Conservation (phyloP, 2,329 filamentous ascomycete genomes). For the Trichoderma brevicompactum region DNA sequence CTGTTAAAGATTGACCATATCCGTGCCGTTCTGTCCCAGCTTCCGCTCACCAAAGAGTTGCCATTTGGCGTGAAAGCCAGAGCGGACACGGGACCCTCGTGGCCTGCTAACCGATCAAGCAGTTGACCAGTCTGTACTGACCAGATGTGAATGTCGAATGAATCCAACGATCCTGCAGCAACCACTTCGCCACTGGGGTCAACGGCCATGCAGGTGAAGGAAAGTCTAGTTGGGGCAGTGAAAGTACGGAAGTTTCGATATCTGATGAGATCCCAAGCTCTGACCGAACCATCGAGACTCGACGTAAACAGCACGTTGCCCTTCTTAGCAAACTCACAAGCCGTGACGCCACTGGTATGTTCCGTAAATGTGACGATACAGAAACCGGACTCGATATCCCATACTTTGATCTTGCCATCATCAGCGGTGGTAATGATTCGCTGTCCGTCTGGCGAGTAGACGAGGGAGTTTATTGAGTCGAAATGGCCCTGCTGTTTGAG, state of each 20-base stretch:
- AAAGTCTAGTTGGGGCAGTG: conserved; percentile 86
- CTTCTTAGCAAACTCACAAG: conserved; percentile 92
- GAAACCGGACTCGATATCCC: conserved; percentile 95
- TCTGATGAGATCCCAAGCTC: conserved; percentile 94
- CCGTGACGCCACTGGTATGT: conserved; percentile 90
- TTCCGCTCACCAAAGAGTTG: conserved; percentile 81
- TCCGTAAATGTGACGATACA: conserved; percentile 98
- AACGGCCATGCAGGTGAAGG: conserved; percentile 93
- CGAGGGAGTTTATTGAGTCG: conserved; percentile 90
- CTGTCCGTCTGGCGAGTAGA: conserved; percentile 92
- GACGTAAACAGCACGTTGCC: conserved; percentile 96
- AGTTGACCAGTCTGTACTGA: conserved; percentile 97
- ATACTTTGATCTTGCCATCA: conserved; percentile 98
- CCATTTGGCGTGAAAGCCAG: conserved; percentile 89
- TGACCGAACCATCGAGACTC: conserved; percentile 89
- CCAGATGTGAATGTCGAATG: conserved; percentile 98
- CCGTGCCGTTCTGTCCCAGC: conserved; percentile 94
- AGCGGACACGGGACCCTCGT: conserved; percentile 90
- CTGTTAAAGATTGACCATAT: conserved; percentile 95
- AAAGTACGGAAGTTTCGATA: conserved; percentile 98
- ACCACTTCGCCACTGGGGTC: conserved; percentile 96
- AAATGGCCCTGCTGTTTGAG: conserved; percentile 98
- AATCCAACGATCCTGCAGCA: conserved; percentile 91
- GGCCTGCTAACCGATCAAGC: conserved; percentile 85
- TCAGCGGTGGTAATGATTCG: conserved; percentile 92